These are phyloP conservation scores for Hyaloscypha variabilis DNA, from an alignment of 495 filamentous ascomycete genomes.

Conservation along the genomic window DNA sequence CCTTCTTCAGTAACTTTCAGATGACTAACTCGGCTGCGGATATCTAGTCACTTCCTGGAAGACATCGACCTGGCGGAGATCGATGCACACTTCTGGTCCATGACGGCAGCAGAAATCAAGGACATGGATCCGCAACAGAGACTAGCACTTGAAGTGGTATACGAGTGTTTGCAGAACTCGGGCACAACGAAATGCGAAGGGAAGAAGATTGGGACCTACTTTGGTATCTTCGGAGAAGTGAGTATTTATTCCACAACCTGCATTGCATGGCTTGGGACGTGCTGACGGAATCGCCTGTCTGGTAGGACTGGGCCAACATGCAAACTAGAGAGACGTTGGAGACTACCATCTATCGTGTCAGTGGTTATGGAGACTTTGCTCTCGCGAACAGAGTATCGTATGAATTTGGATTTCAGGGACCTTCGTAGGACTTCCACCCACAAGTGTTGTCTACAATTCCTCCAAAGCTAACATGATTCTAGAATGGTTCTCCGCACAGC, in stretches of 20 bases:
- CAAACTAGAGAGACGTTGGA: constrained; percentile 37
- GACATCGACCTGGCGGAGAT: constrained; percentile 34
- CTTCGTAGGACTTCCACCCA: too few species aligned
- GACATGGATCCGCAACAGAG: constrained; percentile 41
- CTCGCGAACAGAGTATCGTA: constrained; percentile 66
- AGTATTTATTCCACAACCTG: constrained; percentile 38
- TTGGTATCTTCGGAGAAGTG: constrained; percentile 26
- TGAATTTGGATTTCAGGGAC: constrained; percentile 55
- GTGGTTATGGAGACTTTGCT: constrained; percentile 57
- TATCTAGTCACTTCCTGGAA: constrained; percentile 19
- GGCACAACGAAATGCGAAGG: neutral
- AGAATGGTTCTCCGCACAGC: constrained; percentile 45
- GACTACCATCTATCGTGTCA: constrained; percentile 30
- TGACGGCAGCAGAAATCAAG: constrained; percentile 34
- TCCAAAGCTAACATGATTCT: too few species aligned
- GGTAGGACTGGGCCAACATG: too few species aligned
- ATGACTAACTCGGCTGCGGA: too few species aligned
- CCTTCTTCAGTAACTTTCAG: constrained; percentile 51
- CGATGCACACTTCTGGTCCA: constrained; percentile 29
- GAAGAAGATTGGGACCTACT: neutral
- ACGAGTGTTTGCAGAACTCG: constrained; percentile 45
- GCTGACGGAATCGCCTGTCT: too few species aligned
- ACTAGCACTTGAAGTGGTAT: constrained; percentile 43
- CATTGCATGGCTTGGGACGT: too few species aligned
- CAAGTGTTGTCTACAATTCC: too few species aligned